Conservation (phyloP, 768 basidiomycete genomes). For the Mycena kentingensis region DNA sequence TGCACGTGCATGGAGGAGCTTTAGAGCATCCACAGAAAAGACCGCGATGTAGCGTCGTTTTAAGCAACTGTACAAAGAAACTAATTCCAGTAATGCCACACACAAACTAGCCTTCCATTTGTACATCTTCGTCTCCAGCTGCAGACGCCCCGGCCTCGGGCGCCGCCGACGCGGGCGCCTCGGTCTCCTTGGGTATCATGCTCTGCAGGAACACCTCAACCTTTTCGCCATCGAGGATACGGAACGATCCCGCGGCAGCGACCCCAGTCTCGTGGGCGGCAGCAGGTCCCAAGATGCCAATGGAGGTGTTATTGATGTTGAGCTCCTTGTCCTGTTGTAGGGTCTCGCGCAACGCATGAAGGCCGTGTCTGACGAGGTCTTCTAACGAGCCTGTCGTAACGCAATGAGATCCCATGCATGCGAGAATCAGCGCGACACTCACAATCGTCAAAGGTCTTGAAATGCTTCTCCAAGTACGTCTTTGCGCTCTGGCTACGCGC, state of each 20-base stretch:
- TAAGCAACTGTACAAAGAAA: conserved; percentile 11
- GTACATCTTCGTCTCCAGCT: conserved; percentile 73
- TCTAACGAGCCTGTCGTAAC: conserved; percentile 72
- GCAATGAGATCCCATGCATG: background rate
- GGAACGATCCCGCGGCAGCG: conserved; percentile 65
- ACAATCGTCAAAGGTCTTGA: conserved; percentile 86
- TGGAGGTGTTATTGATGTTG: conserved; percentile 88
- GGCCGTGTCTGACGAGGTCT: conserved; percentile 88
- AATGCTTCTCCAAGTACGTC: conserved; percentile 96
- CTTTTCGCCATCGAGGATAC: conserved; percentile 83
- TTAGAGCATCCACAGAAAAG: background rate
- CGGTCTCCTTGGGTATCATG: conserved; percentile 72
- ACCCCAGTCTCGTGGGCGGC: conserved; percentile 57
- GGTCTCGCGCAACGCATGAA: conserved; percentile 94
- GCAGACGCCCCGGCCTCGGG: conserved; percentile 40
- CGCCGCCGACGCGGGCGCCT: conserved; percentile 39
- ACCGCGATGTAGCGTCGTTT: background rate
- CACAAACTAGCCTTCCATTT: conserved; percentile 70
- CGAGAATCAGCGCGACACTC: conserved; percentile 34
- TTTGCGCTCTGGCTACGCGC: conserved; percentile 98
- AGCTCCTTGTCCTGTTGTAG: conserved; percentile 98
- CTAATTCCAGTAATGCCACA: conserved; percentile 14
- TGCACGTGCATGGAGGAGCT: conserved; percentile 59
- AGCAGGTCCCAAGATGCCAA: conserved; percentile 85
- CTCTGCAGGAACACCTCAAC: conserved; percentile 74